Percentiles rank a stretch among this genome's conserved stretches.
phyloP scores from a whole-genome alignment of 2,329 filamentous ascomycete species.

The Calonectria hawksworthii region DNA sequence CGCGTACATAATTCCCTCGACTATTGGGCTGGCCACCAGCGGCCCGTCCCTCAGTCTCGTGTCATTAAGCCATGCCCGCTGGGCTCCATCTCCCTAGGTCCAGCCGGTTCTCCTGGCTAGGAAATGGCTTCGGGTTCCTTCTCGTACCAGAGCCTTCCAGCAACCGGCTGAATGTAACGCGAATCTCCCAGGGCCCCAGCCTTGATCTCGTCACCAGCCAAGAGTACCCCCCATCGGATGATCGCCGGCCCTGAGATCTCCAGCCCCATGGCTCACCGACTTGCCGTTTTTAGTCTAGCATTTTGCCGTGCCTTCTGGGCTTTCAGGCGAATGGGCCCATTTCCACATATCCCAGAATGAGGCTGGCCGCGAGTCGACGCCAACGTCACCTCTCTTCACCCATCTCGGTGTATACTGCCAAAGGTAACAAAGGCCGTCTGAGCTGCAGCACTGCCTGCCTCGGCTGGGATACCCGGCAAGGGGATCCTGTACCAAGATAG shows the following conservation, averaged over 20 bases:
- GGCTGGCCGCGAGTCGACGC: slow-evolving; percentile 36
- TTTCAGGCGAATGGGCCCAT: slow-evolving; percentile 41
- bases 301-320: slow-evolving; percentile 29
- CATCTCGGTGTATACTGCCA: slow-evolving; percentile 11
- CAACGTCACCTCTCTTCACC: slow-evolving; percentile 27
- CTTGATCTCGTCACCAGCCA: slow-evolving; percentile 24
- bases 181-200: slow-evolving; percentile 18
- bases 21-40: slow-evolving; percentile 35
- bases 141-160: background rate
- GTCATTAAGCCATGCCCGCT: slow-evolving; percentile 23
- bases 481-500: slow-evolving; percentile 12
- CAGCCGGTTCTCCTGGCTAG: background rate
- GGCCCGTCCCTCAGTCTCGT: slow-evolving; percentile 46
- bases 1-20: slow-evolving; percentile 17
- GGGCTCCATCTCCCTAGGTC: background rate
- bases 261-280: slow-evolving; percentile 37
- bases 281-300: slow-evolving; percentile 43
- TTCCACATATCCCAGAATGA: slow-evolving; percentile 44
- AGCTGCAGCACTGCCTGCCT: background rate
- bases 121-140: slow-evolving; percentile 15
- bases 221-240: slow-evolving; percentile 33
- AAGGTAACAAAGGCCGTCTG: background rate
- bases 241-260: slow-evolving; percentile 45
- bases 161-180: slow-evolving; percentile 31
- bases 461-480: slow-evolving; percentile 6